phyloP scores from a whole-genome alignment of 2,329 filamentous ascomycete genomes.

The Fusarium tuaranense region DNA sequence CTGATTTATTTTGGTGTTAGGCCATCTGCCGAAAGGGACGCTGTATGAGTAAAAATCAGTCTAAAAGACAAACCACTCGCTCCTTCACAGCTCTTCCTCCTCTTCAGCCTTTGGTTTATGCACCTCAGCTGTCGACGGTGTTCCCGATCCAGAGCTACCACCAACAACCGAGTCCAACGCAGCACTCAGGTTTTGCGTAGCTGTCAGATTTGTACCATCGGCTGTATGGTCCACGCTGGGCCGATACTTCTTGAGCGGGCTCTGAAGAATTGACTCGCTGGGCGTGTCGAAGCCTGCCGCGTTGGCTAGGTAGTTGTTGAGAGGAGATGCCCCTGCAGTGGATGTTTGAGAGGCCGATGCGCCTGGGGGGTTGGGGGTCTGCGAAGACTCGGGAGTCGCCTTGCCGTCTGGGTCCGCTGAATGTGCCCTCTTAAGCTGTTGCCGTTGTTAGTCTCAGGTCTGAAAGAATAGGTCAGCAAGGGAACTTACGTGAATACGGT shows the following conservation, averaged over 20 bases:
- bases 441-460: constrained; percentile 19
- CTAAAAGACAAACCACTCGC: background rate
- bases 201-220: constrained; percentile 40
- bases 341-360: constrained; percentile 48
- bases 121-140: constrained; percentile 35
- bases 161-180: constrained; percentile 49
- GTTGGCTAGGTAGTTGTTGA: constrained; percentile 25
- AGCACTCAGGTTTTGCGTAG: constrained; percentile 51
- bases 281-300: constrained; percentile 43
- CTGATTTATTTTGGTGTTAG: constrained; percentile 17
- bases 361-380: constrained; percentile 58
- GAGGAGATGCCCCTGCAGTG: constrained; percentile 26
- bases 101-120: constrained; percentile 47
- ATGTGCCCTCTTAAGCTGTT: constrained; percentile 83
- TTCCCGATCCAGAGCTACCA: constrained; percentile 32
- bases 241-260: constrained; percentile 81
- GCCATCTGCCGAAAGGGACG: background rate
- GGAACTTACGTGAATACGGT: constrained; percentile 79
- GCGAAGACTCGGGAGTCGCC: constrained; percentile 49
- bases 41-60: constrained; percentile 1
- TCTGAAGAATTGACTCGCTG: constrained; percentile 66
- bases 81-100: constrained; percentile 55
- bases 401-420: constrained; percentile 75
- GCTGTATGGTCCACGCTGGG: constrained; percentile 61
- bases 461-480: background rate